phyloP scores from a whole-genome alignment of 208 protist genomes.

The Angomonas ambiguus region DNA sequence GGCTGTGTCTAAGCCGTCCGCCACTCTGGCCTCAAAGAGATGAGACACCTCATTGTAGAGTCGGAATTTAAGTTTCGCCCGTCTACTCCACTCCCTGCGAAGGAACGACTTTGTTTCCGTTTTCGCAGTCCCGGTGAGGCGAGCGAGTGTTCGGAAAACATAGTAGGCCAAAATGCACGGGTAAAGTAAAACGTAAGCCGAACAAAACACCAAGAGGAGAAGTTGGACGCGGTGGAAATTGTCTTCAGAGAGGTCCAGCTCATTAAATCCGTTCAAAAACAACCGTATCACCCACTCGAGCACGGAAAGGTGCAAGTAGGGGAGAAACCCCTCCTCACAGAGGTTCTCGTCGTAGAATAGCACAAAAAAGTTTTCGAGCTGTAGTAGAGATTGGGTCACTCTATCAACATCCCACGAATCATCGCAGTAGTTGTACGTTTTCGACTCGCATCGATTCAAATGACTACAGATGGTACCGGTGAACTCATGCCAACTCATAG shows the following conservation, averaged over 20 bases:
- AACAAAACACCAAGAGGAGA: slow-evolving; percentile 34
- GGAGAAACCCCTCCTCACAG: slow-evolving; percentile 38
- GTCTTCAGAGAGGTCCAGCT: slow-evolving; percentile 31
- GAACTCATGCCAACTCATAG: slow-evolving; percentile 65
- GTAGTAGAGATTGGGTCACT: slow-evolving; percentile 17
- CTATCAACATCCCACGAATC: neutral
- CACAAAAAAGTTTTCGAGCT: slow-evolving; percentile 74
- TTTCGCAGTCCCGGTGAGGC: slow-evolving; percentile 64
- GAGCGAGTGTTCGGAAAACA: slow-evolving; percentile 59
- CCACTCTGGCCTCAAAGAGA: slow-evolving; percentile 52
- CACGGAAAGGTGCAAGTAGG: slow-evolving; percentile 31
- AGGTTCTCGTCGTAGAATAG: slow-evolving; percentile 47
- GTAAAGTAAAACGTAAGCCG: slow-evolving; percentile 42
- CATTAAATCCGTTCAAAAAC: slow-evolving; percentile 71
- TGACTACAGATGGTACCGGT: slow-evolving; percentile 48
- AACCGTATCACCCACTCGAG: slow-evolving; percentile 39
- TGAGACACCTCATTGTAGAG: slow-evolving; percentile 84
- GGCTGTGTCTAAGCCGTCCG: slow-evolving; percentile 35
- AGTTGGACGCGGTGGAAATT: slow-evolving; percentile 32
- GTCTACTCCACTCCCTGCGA: slow-evolving; percentile 50
- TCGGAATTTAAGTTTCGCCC: slow-evolving; percentile 64
- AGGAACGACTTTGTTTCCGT: slow-evolving; percentile 47
- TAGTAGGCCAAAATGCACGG: slow-evolving; percentile 49
- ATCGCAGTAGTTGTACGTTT: neutral
- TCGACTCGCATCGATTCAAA: neutral